Evolutionary conservation across 2,329 filamentous ascomycete species (phyloP).

Genomic region (Akanthomyces uredinophilus): DNA sequence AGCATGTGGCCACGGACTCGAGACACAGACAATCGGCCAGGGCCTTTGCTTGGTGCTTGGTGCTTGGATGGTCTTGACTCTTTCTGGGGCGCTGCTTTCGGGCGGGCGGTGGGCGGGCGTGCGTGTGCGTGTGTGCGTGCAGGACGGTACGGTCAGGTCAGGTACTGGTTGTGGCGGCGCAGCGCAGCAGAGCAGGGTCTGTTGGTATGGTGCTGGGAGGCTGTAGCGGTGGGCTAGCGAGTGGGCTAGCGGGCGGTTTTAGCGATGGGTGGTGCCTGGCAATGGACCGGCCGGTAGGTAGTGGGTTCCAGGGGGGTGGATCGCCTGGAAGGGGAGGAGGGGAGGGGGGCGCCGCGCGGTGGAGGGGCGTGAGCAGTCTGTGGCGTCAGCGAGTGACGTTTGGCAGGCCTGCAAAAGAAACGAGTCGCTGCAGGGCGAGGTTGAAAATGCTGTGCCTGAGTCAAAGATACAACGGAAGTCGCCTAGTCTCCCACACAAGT

Average conservation of each 20-base stretch:
- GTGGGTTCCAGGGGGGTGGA: slow-evolving; percentile 2
- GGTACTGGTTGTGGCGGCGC: not conserved
- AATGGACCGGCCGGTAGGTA: not conserved
- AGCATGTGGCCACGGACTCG: slow-evolving; percentile 12
- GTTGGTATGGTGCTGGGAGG: not conserved
- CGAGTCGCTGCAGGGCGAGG: not conserved
- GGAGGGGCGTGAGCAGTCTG: not conserved
- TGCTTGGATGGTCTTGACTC: not conserved
- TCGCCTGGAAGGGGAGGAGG: not conserved
- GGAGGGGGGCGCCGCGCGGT: not conserved
- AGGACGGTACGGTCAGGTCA: too few species aligned
- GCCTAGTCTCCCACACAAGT: not conserved
- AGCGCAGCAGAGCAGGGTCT: not conserved
- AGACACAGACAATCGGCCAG: slow-evolving; percentile 5
- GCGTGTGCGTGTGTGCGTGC: too few species aligned
- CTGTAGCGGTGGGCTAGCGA: not conserved
- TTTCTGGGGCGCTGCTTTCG: not conserved
- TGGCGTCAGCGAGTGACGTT: slow-evolving; percentile 3
- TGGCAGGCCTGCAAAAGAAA: not conserved
- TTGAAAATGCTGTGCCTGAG: not conserved
- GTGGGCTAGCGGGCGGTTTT: not conserved
- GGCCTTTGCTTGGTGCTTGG: not conserved
- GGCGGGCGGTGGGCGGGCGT: too few species aligned
- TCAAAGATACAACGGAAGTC: not conserved
- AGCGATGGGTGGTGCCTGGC: not conserved